Conservation (phyloP, 805 yeast species). For the Myxozyma lipomycoides region DNA sequence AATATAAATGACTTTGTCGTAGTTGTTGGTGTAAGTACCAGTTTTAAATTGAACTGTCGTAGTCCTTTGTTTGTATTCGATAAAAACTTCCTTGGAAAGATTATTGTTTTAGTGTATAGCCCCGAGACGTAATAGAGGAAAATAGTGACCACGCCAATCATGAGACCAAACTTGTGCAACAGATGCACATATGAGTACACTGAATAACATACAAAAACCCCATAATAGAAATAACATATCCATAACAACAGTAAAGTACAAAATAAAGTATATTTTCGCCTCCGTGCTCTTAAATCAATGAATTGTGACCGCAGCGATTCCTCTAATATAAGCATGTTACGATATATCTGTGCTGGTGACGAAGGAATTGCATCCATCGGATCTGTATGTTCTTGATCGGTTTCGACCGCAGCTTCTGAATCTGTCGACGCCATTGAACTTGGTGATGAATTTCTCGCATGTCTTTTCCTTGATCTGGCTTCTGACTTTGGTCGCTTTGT, state of each 20-base stretch:
- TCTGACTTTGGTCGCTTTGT: neutral
- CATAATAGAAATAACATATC: slow-evolving; percentile 35
- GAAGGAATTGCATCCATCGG: slow-evolving; percentile 25
- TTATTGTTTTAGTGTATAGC: slow-evolving; percentile 80
- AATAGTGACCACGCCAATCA: slow-evolving; percentile 62
- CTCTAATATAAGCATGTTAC: slow-evolving; percentile 78
- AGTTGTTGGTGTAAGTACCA: slow-evolving; percentile 32
- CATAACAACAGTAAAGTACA: slow-evolving; percentile 33
- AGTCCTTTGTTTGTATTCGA: slow-evolving; percentile 84
- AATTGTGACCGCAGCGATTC: slow-evolving; percentile 81
- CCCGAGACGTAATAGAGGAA: slow-evolving; percentile 81
- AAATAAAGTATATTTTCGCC: slow-evolving; percentile 60
- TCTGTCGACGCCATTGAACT: neutral
- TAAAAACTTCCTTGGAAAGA: slow-evolving; percentile 73
- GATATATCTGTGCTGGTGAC: slow-evolving; percentile 53
- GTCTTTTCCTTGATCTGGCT: neutral
- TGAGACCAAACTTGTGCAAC: slow-evolving; percentile 45
- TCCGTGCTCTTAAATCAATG: slow-evolving; percentile 59
- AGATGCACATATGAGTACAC: slow-evolving; percentile 38
- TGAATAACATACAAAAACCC: slow-evolving; percentile 36
- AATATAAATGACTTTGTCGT: slow-evolving; percentile 22
- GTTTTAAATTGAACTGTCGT: slow-evolving; percentile 59
- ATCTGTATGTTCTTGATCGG: slow-evolving; percentile 4
- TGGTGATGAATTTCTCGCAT: neutral
- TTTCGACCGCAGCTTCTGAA: slow-evolving; percentile 4